Evolutionary conservation across 2,329 filamentous ascomycete genomes (phyloP), one percentile per base, ranked within the genome.

Genomic region (Talaromyces piceae): DNA sequence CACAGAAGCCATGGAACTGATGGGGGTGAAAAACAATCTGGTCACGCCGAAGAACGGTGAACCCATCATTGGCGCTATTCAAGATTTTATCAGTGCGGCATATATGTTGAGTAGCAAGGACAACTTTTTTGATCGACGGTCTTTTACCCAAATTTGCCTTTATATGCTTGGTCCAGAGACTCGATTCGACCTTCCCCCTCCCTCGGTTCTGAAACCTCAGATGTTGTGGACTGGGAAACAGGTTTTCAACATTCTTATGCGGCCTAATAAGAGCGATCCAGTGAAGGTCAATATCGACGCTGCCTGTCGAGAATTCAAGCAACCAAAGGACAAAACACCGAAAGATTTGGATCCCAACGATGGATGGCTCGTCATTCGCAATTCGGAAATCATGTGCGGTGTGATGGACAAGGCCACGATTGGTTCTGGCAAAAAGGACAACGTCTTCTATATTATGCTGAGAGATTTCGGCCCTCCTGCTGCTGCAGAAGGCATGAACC

Each of bases 321-420:
- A 58, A 41, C 65, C 68, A 11, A 71, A 72, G 58, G 65, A 67
- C 55, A 67, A 64, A 2, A 55, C 56, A 9, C 68, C 70, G 23
- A 64, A 63, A 31, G 70, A 86, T 67, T 84, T 95, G 73, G 88
- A 91, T 61, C 82, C 87, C 13, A 88, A 93, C 58, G 93, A 98
- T 67, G 84, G 86, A 6, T 97, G 88, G 80, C 76, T 98, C 8
- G 89, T 95, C 12, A 86, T 98, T 56, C 87, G 91, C 52, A 97
- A 98, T 65, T 97, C 91, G 0, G 91, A 96, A 67, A 84, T 97
- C 55, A 95, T 98, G 88, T 97, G 91, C 64, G 93, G 93, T 55
- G 81, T 86, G 54, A 96, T 97, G 90, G 93, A 98, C 74, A 98
- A 98, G 71, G 87, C 88, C 1, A 97, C 91, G 0, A 88, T 98